phyloP scores from a whole-genome alignment of 768 basidiomycete genomes.

The Collybia mongolica region DNA sequence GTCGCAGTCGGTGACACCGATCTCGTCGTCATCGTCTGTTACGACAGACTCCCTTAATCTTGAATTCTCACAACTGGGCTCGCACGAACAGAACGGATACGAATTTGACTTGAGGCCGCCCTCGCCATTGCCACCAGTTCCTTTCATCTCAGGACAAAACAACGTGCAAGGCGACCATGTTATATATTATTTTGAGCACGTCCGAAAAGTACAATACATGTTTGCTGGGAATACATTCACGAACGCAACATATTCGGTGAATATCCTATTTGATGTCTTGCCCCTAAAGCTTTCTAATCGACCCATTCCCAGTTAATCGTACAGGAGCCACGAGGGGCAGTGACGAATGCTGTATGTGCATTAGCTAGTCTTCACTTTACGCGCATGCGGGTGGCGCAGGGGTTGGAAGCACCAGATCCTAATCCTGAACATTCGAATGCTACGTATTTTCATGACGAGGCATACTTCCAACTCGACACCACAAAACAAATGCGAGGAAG shows the following conservation, averaged over 20 bases:
- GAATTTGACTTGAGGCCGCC: slow-evolving; percentile 27
- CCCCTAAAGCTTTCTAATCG: slow-evolving; percentile 7
- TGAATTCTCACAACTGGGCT: slow-evolving; percentile 31
- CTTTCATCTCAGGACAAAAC: slow-evolving; percentile 33
- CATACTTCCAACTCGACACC: slow-evolving; percentile 57
- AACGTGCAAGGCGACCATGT: slow-evolving; percentile 56
- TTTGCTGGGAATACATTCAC: slow-evolving; percentile 64
- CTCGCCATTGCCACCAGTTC: slow-evolving; percentile 19
- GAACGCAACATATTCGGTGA: slow-evolving; percentile 65
- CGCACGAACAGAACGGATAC: slow-evolving; percentile 30
- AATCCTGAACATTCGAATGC: slow-evolving; percentile 58
- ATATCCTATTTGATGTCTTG: slow-evolving; percentile 19
- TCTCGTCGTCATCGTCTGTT: slow-evolving; percentile 26
- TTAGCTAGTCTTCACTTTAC: slow-evolving; percentile 69
- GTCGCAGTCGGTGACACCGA: slow-evolving; percentile 21
- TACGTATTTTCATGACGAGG: slow-evolving; percentile 66
- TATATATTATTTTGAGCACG: slow-evolving; percentile 73
- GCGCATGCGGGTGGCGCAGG: slow-evolving; percentile 58
- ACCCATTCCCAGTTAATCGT: slow-evolving; percentile 43
- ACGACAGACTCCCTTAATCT: slow-evolving; percentile 24
- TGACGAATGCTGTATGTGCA: slow-evolving; percentile 75
- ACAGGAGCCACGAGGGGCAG: slow-evolving; percentile 66
- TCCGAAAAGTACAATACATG: slow-evolving; percentile 63
- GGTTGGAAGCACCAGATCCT: slow-evolving; percentile 53
- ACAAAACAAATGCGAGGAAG: slow-evolving; percentile 52